Evolutionary conservation across 1,284 basidiomycete genomes (phyloP), one percentile per base, ranked within the genome.

Genomic region (Ustilago esculenta): DNA sequence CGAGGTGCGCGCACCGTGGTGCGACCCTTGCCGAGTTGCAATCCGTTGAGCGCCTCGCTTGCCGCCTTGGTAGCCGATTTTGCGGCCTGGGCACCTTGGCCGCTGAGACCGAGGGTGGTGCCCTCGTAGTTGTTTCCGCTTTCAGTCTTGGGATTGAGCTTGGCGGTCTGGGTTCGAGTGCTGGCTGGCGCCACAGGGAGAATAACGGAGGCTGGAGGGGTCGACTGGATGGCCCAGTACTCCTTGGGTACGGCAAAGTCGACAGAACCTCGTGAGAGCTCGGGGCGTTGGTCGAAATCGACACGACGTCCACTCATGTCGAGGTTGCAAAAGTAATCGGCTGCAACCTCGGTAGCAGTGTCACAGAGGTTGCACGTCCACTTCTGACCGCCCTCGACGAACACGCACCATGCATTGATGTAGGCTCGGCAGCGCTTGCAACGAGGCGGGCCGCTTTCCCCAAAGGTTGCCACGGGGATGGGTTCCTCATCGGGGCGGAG

Each of bases 311-410:
- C 87, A 74, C 89, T 90, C 36, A 88, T 87, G 73, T 94, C 91
- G 32, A 98, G 85, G 75, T 91, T 90, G 75, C 88, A 90, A 80
- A 93, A 97, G 83, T 97, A 97, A 55, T 90, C 89, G 33, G 72
- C 57, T 9, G 73, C 61, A 9, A 80, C 93, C 84, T 89, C 86
- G 18, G 91, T 94, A 70, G 90, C 87, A 60, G 88, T 87, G 8
- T 86, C 84, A 83, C 96, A 99, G 5, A 99, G 82, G 84, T 98
- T 98, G 83, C 96, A 99, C 72, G 87, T 88, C 92, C 94, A 98
- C 71, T 86, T 88, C 63, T 87, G 87, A 3, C 96, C 96, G 9
- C 92, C 92, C 32, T 91, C 87, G 15, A 88, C 85, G 87, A 92
- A 98, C 27, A 86, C 85, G 79, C 90, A 93, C 94, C 94, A 98